Percentiles rank a stretch among this genome's conserved stretches.
Conservation (phyloP, 495 filamentous ascomycete genomes). For the Penicilliopsis zonata region DNA sequence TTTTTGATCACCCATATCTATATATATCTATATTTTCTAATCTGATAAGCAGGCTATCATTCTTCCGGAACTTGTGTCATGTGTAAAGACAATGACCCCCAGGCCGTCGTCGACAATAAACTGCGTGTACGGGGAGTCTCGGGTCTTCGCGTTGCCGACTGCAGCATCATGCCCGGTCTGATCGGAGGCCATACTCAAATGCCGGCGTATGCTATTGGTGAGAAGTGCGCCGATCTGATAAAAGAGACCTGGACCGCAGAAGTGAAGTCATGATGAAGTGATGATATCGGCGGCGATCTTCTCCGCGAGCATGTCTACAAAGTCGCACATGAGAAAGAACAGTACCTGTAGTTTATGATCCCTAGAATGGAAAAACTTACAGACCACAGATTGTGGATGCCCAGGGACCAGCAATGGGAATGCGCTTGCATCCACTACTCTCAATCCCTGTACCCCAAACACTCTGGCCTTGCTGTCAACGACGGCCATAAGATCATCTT, state of each 20-base stretch:
- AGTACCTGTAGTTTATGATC: conserved; percentile 6
- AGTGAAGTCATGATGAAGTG: neutral
- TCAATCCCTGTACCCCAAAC: conserved; percentile 35
- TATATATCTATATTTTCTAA: neutral
- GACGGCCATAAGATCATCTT: conserved; percentile 36
- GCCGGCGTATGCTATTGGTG: conserved; percentile 35
- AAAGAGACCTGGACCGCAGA: conserved; percentile 7
- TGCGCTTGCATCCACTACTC: conserved; percentile 48
- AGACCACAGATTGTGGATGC: conserved; percentile 41
- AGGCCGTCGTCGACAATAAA: conserved; percentile 34
- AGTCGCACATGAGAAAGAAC: too few species aligned
- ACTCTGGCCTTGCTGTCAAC: conserved; percentile 40
- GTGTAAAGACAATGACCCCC: conserved; percentile 19
- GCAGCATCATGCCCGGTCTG: conserved; percentile 37
- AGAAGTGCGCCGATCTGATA: conserved; percentile 37
- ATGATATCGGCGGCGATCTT: conserved; percentile 48
- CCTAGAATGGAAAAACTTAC: conserved; percentile 12
- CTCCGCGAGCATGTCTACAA: conserved; percentile 42
- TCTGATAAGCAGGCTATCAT: conserved; percentile 21
- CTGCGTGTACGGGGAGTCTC: conserved; percentile 32
- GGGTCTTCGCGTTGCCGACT: conserved; percentile 33
- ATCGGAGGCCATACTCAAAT: conserved; percentile 40
- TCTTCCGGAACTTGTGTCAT: conserved; percentile 30
- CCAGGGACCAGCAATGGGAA: conserved; percentile 46
- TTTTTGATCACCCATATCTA: neutral